phyloP scores from a whole-genome alignment of 176 grass and related monocot genomes.

The Poa annua region DNA sequence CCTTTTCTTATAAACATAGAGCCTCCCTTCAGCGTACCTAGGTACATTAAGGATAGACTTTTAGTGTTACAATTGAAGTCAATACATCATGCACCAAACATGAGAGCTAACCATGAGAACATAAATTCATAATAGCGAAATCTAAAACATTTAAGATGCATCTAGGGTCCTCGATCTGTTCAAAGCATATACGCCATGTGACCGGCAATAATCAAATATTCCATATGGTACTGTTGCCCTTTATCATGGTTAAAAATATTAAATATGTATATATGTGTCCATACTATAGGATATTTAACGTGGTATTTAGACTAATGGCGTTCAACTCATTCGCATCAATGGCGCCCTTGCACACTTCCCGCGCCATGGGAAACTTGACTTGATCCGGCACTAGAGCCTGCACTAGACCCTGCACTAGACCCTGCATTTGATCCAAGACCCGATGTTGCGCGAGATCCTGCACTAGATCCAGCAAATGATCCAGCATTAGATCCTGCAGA shows the following conservation, averaged over 20 bases:
- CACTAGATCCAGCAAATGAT: slow-evolving; percentile 10
- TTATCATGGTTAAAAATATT: background rate
- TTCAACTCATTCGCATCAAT: background rate
- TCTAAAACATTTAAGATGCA: background rate
- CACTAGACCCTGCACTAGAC: background rate
- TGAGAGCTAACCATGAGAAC: background rate
- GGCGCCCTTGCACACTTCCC: background rate
- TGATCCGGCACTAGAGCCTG: background rate
- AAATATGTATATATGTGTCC: background rate
- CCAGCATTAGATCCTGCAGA: background rate
- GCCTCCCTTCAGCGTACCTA: background rate
- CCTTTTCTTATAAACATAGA: background rate
- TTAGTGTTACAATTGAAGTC: background rate
- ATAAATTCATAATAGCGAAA: background rate
- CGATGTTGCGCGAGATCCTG: background rate
- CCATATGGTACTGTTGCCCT: background rate
- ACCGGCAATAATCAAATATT: background rate
- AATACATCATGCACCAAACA: background rate
- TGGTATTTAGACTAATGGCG: background rate
- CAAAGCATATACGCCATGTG: background rate
- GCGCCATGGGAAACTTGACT: background rate
- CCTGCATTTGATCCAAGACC: background rate
- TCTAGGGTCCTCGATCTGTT: background rate
- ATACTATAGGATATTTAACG: background rate
- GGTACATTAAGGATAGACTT: background rate